A percentile compares a stretch with the other conserved stretches of the same genome.
These are phyloP conservation scores for Hirsutella rhossiliensis DNA, from an alignment of 2,329 filamentous ascomycete genomes.

Conservation along the genomic window DNA sequence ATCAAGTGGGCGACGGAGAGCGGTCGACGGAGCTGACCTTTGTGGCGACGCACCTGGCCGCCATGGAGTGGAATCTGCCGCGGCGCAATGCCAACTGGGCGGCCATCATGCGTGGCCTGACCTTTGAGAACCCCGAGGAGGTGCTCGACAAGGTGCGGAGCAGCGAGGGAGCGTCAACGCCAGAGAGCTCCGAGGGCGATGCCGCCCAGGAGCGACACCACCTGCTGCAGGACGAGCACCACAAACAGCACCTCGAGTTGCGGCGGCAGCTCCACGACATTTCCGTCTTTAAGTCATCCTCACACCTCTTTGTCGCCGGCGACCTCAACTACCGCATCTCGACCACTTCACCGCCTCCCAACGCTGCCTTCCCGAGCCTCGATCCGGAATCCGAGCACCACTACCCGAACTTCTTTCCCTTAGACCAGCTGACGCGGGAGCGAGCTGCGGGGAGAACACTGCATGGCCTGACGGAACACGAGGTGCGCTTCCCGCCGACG, in stretches of 20 bases:
- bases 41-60: slow-evolving; percentile 76
- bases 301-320: slow-evolving; percentile 75
- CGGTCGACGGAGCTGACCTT: slow-evolving; percentile 61
- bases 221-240: slow-evolving; percentile 21
- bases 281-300: slow-evolving; percentile 62
- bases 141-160: slow-evolving; percentile 16
- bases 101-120: slow-evolving; percentile 64
- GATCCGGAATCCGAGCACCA: slow-evolving; percentile 45
- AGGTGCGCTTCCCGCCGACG: slow-evolving; percentile 74
- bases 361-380: slow-evolving; percentile 51
- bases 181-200: slow-evolving; percentile 8
- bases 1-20: slow-evolving; percentile 22
- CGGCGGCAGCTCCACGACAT: slow-evolving; percentile 39
- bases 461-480: slow-evolving; percentile 65
- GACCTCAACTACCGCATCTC: slow-evolving; percentile 93
- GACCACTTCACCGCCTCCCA: slow-evolving; percentile 46
- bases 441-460: slow-evolving; percentile 55
- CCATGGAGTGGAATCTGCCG: slow-evolving; percentile 68
- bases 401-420: slow-evolving; percentile 52
- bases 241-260: slow-evolving; percentile 20
- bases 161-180: neutral
- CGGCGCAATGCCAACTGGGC: slow-evolving; percentile 82
- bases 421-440: slow-evolving; percentile 73
- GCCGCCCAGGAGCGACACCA: slow-evolving; percentile 15
- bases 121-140: slow-evolving; percentile 51